phyloP scores from a whole-genome alignment of 192 early-diverging fungal species.

The Blastocladiella britannica region DNA sequence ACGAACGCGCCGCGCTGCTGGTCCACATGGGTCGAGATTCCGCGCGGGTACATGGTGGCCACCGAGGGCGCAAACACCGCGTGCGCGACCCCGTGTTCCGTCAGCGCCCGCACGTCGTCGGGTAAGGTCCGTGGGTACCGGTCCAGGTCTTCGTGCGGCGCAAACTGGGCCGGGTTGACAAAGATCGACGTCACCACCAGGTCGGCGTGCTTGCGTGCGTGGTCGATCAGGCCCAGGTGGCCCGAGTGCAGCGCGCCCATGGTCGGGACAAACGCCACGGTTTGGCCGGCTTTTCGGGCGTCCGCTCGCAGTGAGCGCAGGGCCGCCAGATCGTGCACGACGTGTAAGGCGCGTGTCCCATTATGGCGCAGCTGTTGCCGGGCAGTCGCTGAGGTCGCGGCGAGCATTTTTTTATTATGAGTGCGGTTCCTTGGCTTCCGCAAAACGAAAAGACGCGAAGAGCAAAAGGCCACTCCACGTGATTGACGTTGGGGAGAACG shows the following conservation, averaged over 20 bases:
- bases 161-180: constrained; percentile 98
- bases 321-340: constrained; percentile 53
- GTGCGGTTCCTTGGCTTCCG: too few relatives aligned
- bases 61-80: constrained; percentile 45
- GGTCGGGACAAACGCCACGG: constrained; percentile 89
- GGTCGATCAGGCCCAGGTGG: constrained; percentile 47
- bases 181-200: constrained; percentile 69
- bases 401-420: too few relatives aligned
- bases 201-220: constrained; percentile 38
- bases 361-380: too few relatives aligned
- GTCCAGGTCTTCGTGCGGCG: constrained; percentile 78
- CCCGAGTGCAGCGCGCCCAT: constrained; percentile 94
- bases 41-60: constrained; percentile 79
- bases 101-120: constrained; percentile 48
- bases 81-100: constrained; percentile 12
- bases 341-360: constrained; percentile 36
- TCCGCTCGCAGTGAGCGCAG: constrained; percentile 47
- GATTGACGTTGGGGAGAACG: too few relatives aligned
- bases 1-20: constrained; percentile 81
- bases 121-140: constrained; percentile 74
- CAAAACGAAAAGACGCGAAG: too few relatives aligned
- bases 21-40: constrained; percentile 56
- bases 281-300: constrained; percentile 23
- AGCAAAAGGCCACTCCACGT: too few relatives aligned
- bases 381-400: too few relatives aligned